Conservation (phyloP, 495 filamentous ascomycete genomes). For the Cercophora samala region DNA sequence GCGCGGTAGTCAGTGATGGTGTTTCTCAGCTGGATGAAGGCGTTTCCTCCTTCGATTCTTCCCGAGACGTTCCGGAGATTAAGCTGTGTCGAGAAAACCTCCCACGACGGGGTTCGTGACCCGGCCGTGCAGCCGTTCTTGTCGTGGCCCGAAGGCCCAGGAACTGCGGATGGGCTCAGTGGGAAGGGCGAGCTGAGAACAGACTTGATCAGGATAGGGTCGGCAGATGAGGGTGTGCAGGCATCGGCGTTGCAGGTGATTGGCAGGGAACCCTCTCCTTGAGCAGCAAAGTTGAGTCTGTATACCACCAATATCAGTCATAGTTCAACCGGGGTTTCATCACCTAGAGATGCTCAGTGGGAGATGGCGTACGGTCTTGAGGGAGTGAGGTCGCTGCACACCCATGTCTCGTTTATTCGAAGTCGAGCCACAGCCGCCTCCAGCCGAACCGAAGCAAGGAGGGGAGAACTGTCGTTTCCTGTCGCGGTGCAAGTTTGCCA, state of each 20-base stretch:
- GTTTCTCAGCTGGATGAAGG: constrained; percentile 17
- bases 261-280: constrained; percentile 22
- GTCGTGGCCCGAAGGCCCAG: constrained; percentile 25
- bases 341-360: background rate
- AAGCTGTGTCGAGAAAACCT: constrained; percentile 13
- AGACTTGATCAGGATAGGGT: constrained; percentile 3
- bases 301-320: background rate
- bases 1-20: constrained; percentile 14
- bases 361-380: constrained; percentile 17
- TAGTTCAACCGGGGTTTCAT: background rate
- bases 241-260: constrained; percentile 12
- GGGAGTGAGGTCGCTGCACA: constrained; percentile 20
- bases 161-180: constrained; percentile 21
- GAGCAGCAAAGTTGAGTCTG: constrained; percentile 23
- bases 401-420: constrained; percentile 28
- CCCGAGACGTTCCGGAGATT: constrained; percentile 11
- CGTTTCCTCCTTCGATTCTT: constrained; percentile 5
- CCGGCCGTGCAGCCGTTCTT: constrained; percentile 21
- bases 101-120: constrained; percentile 20
- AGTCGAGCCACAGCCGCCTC: constrained; percentile 9
- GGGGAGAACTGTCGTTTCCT: background rate
- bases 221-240: constrained; percentile 4
- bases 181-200: constrained; percentile 16
- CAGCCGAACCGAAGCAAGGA: constrained; percentile 9
- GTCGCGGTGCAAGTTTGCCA: constrained; percentile 15